A percentile compares a stretch with the other conserved stretches of the same genome.
phyloP scores from a whole-genome alignment of 2,329 filamentous ascomycete species.

The Neofusicoccum sp. region DNA sequence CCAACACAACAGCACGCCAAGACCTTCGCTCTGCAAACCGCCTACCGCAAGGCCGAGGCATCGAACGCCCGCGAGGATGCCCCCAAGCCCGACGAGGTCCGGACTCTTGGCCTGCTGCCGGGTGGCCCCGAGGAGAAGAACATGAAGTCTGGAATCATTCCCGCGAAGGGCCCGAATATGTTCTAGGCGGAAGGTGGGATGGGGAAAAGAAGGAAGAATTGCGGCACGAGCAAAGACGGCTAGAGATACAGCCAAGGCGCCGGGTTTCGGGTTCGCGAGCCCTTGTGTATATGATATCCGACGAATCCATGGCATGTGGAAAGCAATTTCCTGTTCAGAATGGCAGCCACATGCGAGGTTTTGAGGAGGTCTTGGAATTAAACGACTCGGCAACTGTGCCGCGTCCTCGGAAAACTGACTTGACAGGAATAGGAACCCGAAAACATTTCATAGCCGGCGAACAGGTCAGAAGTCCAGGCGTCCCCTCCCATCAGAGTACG shows the following conservation, averaged over 20 bases:
- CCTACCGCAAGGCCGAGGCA: constrained; percentile 75
- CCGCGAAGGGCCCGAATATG: constrained; percentile 4
- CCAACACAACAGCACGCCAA: constrained; percentile 64
- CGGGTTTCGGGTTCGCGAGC: neutral
- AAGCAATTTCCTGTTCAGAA: neutral
- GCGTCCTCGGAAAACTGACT: no score
- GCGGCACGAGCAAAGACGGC: neutral
- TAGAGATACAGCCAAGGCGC: neutral
- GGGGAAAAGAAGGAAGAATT: neutral
- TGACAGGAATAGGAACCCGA: no score
- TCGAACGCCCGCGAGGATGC: constrained; percentile 74
- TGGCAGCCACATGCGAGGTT: neutral
- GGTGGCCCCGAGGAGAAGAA: constrained; percentile 72
- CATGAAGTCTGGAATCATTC: constrained; percentile 32
- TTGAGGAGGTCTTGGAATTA: no score
- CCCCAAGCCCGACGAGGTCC: constrained; percentile 81
- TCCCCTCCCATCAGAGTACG: neutral
- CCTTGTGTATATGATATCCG: constrained; percentile 14
- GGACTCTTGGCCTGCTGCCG: constrained; percentile 77
- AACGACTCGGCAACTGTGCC: no score
- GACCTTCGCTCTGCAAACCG: constrained; percentile 74
- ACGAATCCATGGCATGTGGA: constrained; percentile 5
- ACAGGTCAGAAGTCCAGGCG: neutral
- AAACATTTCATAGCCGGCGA: no score
- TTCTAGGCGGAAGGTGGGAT: neutral